These are phyloP conservation scores for Trypanosoma congolense DNA, from an alignment of 208 protist genomes.

Conservation along the genomic window DNA sequence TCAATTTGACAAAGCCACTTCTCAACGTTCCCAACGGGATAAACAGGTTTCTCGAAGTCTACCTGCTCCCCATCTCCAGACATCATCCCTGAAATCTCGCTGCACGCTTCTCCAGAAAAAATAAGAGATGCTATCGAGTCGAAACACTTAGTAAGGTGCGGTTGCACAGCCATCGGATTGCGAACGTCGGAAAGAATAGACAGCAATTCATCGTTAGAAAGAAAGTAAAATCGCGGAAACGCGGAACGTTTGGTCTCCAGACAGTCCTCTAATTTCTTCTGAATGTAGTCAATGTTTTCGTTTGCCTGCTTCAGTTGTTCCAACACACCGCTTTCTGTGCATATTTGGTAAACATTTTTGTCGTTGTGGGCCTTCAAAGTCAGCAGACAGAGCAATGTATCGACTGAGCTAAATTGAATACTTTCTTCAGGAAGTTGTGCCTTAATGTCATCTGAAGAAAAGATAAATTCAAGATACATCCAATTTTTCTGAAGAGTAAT, in stretches of 20 bases:
- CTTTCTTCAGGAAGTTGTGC: constrained; percentile 90
- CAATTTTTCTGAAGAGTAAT: constrained; percentile 94
- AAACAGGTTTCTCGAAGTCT: constrained; percentile 75
- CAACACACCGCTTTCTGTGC: constrained; percentile 71
- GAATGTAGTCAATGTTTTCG: constrained; percentile 90
- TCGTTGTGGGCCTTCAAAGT: constrained; percentile 81
- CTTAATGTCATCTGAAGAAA: constrained; percentile 96
- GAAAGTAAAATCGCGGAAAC: constrained; percentile 97
- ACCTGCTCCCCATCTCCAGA: constrained; percentile 91
- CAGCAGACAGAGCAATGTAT: constrained; percentile 85
- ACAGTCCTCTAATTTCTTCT: constrained; percentile 95
- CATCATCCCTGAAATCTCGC: constrained; percentile 86
- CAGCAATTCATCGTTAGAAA: constrained; percentile 98
- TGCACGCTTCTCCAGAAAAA: constrained; percentile 72
- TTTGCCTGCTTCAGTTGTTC: constrained; percentile 82
- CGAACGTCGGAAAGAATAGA: constrained; percentile 96
- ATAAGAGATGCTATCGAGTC: constrained; percentile 90
- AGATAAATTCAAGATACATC: constrained; percentile 98
- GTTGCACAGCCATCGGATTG: constrained; percentile 94
- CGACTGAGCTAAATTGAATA: constrained; percentile 84
- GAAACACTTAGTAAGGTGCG: constrained; percentile 95
- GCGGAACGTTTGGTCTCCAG: constrained; percentile 94
- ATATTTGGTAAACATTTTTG: constrained; percentile 89
- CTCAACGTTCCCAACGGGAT: constrained; percentile 91
- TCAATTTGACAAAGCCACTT: constrained; percentile 94